These are phyloP conservation scores for Rhizodiscina lignyota DNA, from an alignment of 495 filamentous ascomycete genomes.

Conservation along the genomic window DNA sequence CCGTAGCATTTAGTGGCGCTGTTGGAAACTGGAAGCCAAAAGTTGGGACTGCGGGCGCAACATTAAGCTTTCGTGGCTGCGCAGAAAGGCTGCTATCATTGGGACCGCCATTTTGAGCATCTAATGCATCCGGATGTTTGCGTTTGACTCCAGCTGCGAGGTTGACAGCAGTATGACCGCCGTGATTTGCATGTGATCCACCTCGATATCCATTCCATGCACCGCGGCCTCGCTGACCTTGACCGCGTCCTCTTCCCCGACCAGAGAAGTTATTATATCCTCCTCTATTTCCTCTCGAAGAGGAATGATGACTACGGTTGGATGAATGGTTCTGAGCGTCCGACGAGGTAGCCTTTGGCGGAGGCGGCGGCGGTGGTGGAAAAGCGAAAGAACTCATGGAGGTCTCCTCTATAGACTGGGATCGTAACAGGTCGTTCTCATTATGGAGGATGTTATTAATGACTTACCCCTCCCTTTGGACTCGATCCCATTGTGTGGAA, in stretches of 20 bases:
- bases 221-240: too few relatives aligned
- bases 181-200: slow-evolving; percentile 17
- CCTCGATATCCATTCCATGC: too few relatives aligned
- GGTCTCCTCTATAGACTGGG: background rate
- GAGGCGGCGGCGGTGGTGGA: slow-evolving; percentile 24
- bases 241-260: slow-evolving; percentile 11
- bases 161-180: too few relatives aligned
- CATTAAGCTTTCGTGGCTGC: too few relatives aligned
- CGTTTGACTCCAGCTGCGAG: slow-evolving; percentile 20
- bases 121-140: too few relatives aligned
- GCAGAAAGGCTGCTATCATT: too few relatives aligned
- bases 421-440: background rate
- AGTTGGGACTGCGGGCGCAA: too few relatives aligned
- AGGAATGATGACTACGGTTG: slow-evolving; percentile 1
- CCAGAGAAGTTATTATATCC: slow-evolving; percentile 5
- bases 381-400: slow-evolving; percentile 21
- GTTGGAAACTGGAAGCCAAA: too few relatives aligned
- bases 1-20: too few relatives aligned
- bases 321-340: slow-evolving; percentile 7
- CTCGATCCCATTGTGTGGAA: background rate
- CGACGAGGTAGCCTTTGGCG: slow-evolving; percentile 15
- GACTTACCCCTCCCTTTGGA: background rate
- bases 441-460: slow-evolving; percentile 1
- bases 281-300: slow-evolving; percentile 8
- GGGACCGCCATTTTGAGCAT: too few relatives aligned